Base-by-base conservation (phyloP, 495 filamentous ascomycete species). In the Penicillium canariense region DNA sequence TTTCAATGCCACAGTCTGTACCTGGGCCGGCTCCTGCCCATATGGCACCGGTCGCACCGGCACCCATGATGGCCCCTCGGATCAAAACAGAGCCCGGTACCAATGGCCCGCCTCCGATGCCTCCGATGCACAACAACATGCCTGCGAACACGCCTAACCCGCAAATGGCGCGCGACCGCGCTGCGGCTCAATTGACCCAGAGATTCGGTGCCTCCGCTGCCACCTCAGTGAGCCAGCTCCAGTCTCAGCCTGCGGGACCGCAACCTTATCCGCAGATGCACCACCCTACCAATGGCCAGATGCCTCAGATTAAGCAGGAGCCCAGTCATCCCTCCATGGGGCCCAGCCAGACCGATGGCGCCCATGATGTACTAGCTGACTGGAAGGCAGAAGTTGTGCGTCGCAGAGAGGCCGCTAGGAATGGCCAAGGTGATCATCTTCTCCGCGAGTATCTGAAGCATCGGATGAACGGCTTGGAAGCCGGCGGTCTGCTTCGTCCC, bases 401-500 rank as follows among this genome's bases (percentile, higher is more conserved):
- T 71, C 70, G 82, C 58, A 62, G 80, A 75, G 67, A 72, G 75
- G 68, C 77, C 68, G 78, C 81, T 60, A 78, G 83, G 45, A 83
- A 87, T 54, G 81, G 92, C 26, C 81, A 87, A 48, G 72, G 71
- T 12, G 74, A 79, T 48, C 62, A 68, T 20, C 32, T 73, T 20
- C 65, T 79, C 31, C 70, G 72, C 14, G 69, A 73, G 14, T 67
- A 77, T 26, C 40, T 79, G 31, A 69, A 60, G 53, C 80, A 87
- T 14, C 78, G 81, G 53, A 86, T 86, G 51, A 81, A 80, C 45
- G 76, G 77, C 50, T 80, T 91, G 69, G 88, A 97, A 69, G 88
- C 81, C 42, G 89, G 88, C 50, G 92, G 92, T 36, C 73, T 96
- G 36, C 88, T 96, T 81, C 61, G 92, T 32, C 89, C 92, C 0